phyloP scores from a whole-genome alignment of 164 flowering plant genomes.

The Vitis labrusca region DNA sequence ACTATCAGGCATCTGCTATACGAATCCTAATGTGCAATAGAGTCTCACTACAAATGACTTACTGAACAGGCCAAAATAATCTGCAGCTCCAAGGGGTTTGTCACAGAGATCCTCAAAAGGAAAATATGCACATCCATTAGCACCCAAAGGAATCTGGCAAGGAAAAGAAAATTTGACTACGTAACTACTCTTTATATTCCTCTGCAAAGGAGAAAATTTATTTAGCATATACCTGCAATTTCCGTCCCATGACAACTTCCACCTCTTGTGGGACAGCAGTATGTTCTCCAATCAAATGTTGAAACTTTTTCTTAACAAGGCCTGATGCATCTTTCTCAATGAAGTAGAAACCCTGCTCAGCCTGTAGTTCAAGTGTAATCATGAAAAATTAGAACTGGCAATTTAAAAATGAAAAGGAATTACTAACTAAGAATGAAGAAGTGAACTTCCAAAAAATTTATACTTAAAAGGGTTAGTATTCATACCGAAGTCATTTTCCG shows the following conservation, averaged over 20 bases:
- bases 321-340: constrained; percentile 51
- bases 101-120: constrained; percentile 92
- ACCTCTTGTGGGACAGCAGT: constrained; percentile 70
- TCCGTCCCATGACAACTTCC: constrained; percentile 97
- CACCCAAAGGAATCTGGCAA: constrained; percentile 76
- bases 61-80: constrained; percentile 94
- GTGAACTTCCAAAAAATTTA: neutral
- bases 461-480: neutral
- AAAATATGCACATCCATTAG: constrained; percentile 93
- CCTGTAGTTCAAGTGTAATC: constrained; percentile 44
- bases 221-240: constrained; percentile 51
- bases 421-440: constrained; percentile 1
- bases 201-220: neutral
- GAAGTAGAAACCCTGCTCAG: constrained; percentile 85
- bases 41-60: constrained; percentile 29
- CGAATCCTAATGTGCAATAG: neutral
- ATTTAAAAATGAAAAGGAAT: neutral
- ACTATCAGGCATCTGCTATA: neutral
- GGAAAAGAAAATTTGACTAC: neutral
- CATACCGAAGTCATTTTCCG: constrained; percentile 89
- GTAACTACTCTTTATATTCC: neutral
- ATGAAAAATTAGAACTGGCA: constrained; percentile 8
- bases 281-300: constrained; percentile 59
- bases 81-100: constrained; percentile 97
- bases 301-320: constrained; percentile 68